Evolutionary conservation across 768 basidiomycete genomes (phyloP), one percentile per base, ranked within the genome.

Genomic region (Tylopilus cervinicoccineus): DNA sequence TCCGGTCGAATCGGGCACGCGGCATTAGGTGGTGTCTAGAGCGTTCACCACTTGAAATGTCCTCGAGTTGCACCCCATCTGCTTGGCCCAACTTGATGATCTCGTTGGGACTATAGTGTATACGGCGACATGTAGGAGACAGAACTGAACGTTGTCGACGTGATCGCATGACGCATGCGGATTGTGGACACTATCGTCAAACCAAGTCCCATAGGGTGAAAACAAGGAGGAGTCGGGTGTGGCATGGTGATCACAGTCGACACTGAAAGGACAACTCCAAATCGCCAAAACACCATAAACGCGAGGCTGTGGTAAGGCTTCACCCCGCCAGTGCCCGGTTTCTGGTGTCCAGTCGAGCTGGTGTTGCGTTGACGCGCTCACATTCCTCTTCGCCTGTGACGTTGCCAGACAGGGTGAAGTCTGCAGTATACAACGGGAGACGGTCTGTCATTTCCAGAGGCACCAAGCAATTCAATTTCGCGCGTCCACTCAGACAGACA

Each of bases 111-210:
- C 76, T 76, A 46, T 8, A 40, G 32, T 67, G 44, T 1, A 45
- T 34, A 43, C 3, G 32, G 48, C 4, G 7, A 19, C n/a, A 33
- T 7, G 16, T 26, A 31, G 20, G 45, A 23, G 31, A 20, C 23
- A n/a, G 16, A 48, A 28, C 11, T 33, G 5, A 16, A 40, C 5
- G 33, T 6, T 24, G 22, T 49, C 29, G 13, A 64, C 71, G 50
- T 57, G 76, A 74, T 77, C 70, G 76, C 77, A 81, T 14, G 71
- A 72, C 16, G 68, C 65, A 3, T 79, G 65, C 0, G 79, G 76
- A 40, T 71, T 73, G 13, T 68, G 62, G 34, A 58, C 53, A 12
- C 64, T 60, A 20, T 58, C 44, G 17, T 58, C 53, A 33, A 77
- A 57, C 76, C 75, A 79, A 37, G 69, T 58, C 6, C 78, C 76